Evolutionary conservation across 108 stramenopile species (phyloP).

Genomic region (Pseudonitzschia pungens): DNA sequence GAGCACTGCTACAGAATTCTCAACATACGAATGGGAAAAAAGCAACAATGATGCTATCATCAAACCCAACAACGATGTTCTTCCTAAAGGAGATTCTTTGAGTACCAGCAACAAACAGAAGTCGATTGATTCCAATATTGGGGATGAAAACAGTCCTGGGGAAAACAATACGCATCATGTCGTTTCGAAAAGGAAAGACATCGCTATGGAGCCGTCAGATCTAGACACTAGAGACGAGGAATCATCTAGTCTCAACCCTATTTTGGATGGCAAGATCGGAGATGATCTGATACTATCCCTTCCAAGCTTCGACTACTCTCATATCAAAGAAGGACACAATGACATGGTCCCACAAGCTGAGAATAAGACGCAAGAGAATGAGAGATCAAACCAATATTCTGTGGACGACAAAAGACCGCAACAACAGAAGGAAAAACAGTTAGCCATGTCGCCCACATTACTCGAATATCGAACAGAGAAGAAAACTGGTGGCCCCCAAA

Average conservation of each 20-base stretch:
- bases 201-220: neutral
- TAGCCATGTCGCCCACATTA: conserved; percentile 19
- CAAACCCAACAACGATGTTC: neutral
- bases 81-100: neutral
- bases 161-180: neutral
- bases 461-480: conserved; percentile 30
- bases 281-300: conserved; percentile 34
- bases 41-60: conserved; percentile 4
- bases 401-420: conserved; percentile 5
- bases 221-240: neutral
- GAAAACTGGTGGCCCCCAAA: conserved; percentile 12
- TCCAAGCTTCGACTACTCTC: conserved; percentile 63
- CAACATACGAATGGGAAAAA: conserved; percentile 42
- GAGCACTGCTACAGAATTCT: conserved; percentile 16
- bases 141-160: neutral
- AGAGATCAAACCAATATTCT: neutral
- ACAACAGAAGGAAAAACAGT: neutral
- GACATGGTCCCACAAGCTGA: conserved; percentile 36
- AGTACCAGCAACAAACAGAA: neutral
- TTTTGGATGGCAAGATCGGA: conserved; percentile 6
- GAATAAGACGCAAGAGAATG: neutral
- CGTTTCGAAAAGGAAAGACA: neutral
- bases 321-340: conserved; percentile 41
- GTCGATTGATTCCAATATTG: neutral
- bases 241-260: neutral